phyloP scores from a whole-genome alignment of 2,329 filamentous ascomycete species.

The Penicillium sp. region DNA sequence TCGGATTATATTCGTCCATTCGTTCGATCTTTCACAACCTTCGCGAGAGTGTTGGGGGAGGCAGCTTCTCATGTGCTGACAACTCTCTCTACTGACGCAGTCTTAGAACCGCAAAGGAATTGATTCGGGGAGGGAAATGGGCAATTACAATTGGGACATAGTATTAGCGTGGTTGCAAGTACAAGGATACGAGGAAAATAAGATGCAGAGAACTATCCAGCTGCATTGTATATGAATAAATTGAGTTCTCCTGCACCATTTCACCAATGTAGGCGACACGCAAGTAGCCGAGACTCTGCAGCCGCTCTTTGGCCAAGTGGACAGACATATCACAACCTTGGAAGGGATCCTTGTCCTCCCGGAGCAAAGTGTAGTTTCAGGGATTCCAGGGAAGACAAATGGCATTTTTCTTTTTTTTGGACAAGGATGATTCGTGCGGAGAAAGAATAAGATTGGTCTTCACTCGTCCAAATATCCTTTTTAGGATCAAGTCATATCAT shows the following conservation, averaged over 20 bases:
- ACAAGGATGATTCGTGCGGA: not conserved
- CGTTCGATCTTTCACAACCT: conserved; percentile 20
- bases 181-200: not conserved
- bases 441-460: not conserved
- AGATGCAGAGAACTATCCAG: not conserved
- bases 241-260: not conserved
- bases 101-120: not conserved
- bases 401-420: not conserved
- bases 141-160: not conserved
- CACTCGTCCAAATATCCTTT: not conserved
- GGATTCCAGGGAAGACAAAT: not conserved
- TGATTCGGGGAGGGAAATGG: not conserved
- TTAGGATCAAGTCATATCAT: not conserved
- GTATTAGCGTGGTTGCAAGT: not conserved
- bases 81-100: conserved; percentile 14
- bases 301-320: not conserved
- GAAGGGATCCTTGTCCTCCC: not conserved
- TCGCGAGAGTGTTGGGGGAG: conserved; percentile 13
- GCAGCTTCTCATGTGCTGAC: conserved; percentile 21
- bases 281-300: not conserved
- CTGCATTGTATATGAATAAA: conserved; percentile 3
- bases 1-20: conserved; percentile 28
- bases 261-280: not conserved
- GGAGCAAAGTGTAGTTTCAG: not conserved
- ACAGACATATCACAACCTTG: not conserved